Percentiles rank a stretch among this genome's conserved stretches.
Evolutionary conservation across 2,329 filamentous ascomycete genomes (phyloP).

Genomic region (Chaetothyriales sp.): DNA sequence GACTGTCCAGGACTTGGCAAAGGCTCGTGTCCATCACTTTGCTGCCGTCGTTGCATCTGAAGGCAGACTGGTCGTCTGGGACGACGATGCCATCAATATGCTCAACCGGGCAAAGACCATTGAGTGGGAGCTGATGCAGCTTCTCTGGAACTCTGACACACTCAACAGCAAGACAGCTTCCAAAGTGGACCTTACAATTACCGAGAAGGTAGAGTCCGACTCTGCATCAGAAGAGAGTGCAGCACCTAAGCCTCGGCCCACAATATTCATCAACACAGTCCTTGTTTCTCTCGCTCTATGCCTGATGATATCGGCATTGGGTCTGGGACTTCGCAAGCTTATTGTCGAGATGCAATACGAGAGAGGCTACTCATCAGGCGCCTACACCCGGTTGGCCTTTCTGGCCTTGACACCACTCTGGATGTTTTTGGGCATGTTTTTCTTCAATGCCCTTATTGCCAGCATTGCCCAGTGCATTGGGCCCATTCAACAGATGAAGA

Average conservation of each 20-base stretch:
- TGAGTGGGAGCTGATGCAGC: slow-evolving; percentile 60
- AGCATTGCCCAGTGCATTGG: slow-evolving; percentile 59
- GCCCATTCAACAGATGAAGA: slow-evolving; percentile 54
- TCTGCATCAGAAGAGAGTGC: slow-evolving; percentile 54
- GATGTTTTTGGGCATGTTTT: slow-evolving; percentile 48
- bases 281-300: slow-evolving; percentile 52
- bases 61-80: slow-evolving; percentile 62
- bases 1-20: slow-evolving; percentile 52
- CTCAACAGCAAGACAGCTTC: neutral
- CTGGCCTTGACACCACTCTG: slow-evolving; percentile 53
- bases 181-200: slow-evolving; percentile 16
- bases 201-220: slow-evolving; percentile 36
- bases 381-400: slow-evolving; percentile 48
- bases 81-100: slow-evolving; percentile 60
- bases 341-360: slow-evolving; percentile 55
- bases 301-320: slow-evolving; percentile 50
- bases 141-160: slow-evolving; percentile 49
- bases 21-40: slow-evolving; percentile 63
- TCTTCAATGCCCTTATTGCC: neutral
- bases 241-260: slow-evolving; percentile 46
- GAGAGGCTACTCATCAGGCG: slow-evolving; percentile 20
- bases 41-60: slow-evolving; percentile 63
- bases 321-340: slow-evolving; percentile 54
- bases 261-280: slow-evolving; percentile 55
- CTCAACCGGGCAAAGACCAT: slow-evolving; percentile 55